These are phyloP conservation scores for Nemophila menziesii DNA, from an alignment of 257 asterid genomes.

Conservation along the genomic window DNA sequence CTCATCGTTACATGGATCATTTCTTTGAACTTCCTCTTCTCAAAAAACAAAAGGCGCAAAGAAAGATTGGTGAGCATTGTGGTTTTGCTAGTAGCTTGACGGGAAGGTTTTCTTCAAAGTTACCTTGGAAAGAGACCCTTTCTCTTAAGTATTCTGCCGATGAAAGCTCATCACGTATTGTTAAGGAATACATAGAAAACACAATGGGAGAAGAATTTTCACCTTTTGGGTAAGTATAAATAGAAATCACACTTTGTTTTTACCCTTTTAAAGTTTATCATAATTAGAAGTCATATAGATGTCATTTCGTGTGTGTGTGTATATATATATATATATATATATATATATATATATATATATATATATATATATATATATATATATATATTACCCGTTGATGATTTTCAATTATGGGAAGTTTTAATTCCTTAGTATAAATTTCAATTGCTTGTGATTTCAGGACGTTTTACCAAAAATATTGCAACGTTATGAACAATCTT, in stretches of 20 bases:
- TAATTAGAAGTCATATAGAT: no score
- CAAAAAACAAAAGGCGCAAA: constrained; percentile 36
- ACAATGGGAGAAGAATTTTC: constrained; percentile 39
- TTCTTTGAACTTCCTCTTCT: constrained; percentile 38
- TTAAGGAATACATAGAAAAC: constrained; percentile 28
- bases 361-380: no score
- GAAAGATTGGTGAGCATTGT: constrained; percentile 50
- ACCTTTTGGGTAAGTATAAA: constrained; percentile 45
- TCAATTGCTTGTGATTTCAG: no score
- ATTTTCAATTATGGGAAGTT: no score
- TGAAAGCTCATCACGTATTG: constrained; percentile 9
- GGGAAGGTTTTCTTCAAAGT: constrained; percentile 54
- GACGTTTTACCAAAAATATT: constrained; percentile 42
- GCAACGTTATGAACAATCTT: constrained; percentile 52
- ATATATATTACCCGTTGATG: no score
- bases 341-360: no score
- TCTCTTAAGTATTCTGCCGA: constrained; percentile 41
- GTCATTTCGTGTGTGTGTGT: no score
- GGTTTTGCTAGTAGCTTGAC: constrained; percentile 81
- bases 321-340: no score
- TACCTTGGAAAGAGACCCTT: constrained; percentile 84
- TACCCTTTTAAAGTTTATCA: no score
- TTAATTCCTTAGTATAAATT: neutral
- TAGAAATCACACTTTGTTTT: no score
- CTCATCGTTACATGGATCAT: constrained; percentile 22